A percentile compares a stretch with the other conserved stretches of the same genome.
Conservation (phyloP, 179 eudicot genomes). For the Monotropa hypopitys region DNA sequence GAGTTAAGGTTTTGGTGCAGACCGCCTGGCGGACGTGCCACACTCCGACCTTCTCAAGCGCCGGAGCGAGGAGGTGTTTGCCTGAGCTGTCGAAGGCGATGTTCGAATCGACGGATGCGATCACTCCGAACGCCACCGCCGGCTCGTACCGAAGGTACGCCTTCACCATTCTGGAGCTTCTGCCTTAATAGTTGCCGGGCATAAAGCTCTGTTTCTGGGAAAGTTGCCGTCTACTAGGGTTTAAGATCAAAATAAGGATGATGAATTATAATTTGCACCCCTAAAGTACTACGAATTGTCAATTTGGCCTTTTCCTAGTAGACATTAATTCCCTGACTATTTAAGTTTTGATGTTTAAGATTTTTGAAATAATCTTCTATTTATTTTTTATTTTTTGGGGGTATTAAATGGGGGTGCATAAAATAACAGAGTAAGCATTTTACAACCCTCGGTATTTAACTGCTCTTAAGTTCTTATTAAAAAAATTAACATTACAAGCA, state of each 20-base stretch:
- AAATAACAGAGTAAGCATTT: no score
- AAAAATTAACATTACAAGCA: no score
- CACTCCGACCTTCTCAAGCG: conserved; percentile 71
- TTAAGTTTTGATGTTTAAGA: no score
- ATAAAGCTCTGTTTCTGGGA: neutral
- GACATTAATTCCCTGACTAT: no score
- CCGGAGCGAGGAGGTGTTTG: conserved; percentile 59
- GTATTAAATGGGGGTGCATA: no score
- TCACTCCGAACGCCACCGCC: conserved; percentile 68
- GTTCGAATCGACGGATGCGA: conserved; percentile 61
- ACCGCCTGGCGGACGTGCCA: conserved; percentile 80
- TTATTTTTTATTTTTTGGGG: no score
- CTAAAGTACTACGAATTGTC: neutral
- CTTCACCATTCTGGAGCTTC: conserved; percentile 52
- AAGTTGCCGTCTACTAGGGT: neutral
- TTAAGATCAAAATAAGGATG: neutral
- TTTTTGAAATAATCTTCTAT: no score
- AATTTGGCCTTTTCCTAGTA: neutral
- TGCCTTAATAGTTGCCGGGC: neutral
- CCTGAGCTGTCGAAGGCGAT: conserved; percentile 68
- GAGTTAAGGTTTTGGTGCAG: conserved; percentile 50
- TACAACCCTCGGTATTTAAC: no score
- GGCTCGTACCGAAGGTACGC: conserved; percentile 75
- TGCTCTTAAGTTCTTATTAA: no score
- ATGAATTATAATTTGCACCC: neutral